These are phyloP conservation scores for Rhodotorula diobovata DNA, from an alignment of 768 basidiomycete species.

Conservation along the genomic window DNA sequence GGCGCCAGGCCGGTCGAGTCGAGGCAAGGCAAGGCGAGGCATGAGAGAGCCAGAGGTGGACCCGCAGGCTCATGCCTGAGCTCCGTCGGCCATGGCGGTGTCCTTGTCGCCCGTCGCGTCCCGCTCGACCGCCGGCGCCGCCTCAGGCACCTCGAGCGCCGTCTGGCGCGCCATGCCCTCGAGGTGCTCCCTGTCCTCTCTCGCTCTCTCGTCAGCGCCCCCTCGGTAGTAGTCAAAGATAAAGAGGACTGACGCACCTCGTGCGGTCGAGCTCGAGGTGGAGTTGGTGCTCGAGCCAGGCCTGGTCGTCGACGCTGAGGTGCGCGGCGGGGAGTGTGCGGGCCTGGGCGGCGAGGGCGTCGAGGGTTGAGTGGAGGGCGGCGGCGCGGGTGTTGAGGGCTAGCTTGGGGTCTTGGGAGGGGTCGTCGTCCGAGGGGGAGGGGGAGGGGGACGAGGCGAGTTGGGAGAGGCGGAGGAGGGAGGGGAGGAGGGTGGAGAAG, in stretches of 20 bases:
- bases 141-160: too few species aligned
- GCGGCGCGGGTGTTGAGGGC: slow-evolving; percentile 24
- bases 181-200: too few species aligned
- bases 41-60: too few species aligned
- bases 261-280: background rate
- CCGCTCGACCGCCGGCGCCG: too few species aligned
- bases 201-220: too few species aligned
- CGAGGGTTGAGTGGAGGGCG: slow-evolving; percentile 2
- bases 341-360: slow-evolving; percentile 7
- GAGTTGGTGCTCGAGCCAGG: slow-evolving; percentile 21
- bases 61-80: too few species aligned
- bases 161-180: too few species aligned
- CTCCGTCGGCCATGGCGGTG: too few species aligned
- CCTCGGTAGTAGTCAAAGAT: background rate
- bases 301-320: slow-evolving; percentile 31
- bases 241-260: background rate
- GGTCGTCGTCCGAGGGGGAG: background rate
- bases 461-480: background rate
- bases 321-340: background rate
- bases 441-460: background rate
- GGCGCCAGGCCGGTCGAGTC: too few species aligned
- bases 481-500: slow-evolving; percentile 11
- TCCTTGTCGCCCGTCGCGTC: too few species aligned
- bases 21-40: too few species aligned
- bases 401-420: background rate